Evolutionary conservation across 257 asterid genomes (phyloP).

Genomic region (Scutellaria minor): DNA sequence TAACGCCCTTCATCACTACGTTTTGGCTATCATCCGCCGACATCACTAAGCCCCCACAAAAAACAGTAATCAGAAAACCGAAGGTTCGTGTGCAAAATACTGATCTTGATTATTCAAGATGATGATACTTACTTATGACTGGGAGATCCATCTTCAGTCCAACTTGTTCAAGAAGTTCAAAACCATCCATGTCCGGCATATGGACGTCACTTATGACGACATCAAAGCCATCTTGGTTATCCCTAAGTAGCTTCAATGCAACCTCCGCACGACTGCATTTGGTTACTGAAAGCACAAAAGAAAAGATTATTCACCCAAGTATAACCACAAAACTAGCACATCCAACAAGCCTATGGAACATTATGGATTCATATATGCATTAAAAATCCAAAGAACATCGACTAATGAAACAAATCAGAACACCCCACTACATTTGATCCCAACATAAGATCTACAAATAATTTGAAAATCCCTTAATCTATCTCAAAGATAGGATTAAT

Average conservation of each 20-base stretch:
- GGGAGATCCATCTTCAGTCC: conserved; percentile 61
- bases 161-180: conserved; percentile 54
- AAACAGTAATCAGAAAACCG: conserved; percentile 24
- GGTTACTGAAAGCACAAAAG: conserved; percentile 59
- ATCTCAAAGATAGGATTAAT: conserved; percentile 26
- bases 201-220: conserved; percentile 57
- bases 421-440: conserved; percentile 17
- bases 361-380: background rate
- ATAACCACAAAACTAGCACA: conserved; percentile 16
- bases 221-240: conserved; percentile 49
- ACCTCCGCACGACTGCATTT: conserved; percentile 73
- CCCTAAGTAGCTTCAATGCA: conserved; percentile 68
- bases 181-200: conserved; percentile 66
- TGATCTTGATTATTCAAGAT: conserved; percentile 12
- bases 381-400: background rate
- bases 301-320: conserved; percentile 16
- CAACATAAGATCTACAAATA: conserved; percentile 40
- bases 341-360: background rate
- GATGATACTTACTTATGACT: conserved; percentile 55
- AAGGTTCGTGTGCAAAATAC: background rate
- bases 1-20: conserved; percentile 93
- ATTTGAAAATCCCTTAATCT: background rate
- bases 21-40: conserved; percentile 85
- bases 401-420: conserved; percentile 24
- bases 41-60: conserved; percentile 67